Base-by-base conservation (phyloP, 192 early-diverging fungal genomes). In the Rhizoclosmatium sp. region DNA sequence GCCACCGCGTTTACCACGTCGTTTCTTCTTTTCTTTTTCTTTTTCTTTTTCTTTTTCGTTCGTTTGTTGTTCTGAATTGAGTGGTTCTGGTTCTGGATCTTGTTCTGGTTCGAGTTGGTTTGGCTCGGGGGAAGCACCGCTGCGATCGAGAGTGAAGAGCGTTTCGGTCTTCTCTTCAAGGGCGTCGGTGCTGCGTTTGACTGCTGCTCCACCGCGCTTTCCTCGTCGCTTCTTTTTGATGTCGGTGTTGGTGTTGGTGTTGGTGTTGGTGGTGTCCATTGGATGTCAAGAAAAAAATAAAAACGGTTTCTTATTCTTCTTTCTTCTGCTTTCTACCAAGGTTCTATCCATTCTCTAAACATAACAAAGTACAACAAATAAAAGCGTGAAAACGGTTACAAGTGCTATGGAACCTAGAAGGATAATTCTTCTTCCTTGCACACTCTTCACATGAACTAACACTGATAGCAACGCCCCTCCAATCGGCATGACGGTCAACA, bases 1-100 rank as follows among this genome's bases (percentile, higher is more conserved):
- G 5, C 69, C 69, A 5, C 49, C 69, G 14, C 69, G 47, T 49
- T 71, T 71, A 54, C 69, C 69, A 39, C 69, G 69, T 10, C 69
- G 69, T n/a, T 14, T 41, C 69, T 71, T 71, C 51, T 71, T 71
- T 12, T 9, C 69, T 2, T 49, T 42, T 10, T 31, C 40, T 44
- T 5, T 47, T 68, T 42, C 23, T 71, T 39, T 49, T 71, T 71
- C 69, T 71, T 56, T 19, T 23, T 49, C 1, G 23, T 0, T 0
- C 2, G 9, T 1, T 16, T 23, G n/a, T 9, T 23, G 67, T 7
- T 44, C 46, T 21, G 4, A 10, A 9, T 46, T 46, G 65, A 10
- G 12, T 12, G 12, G 5, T 45, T 10, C 44, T 56, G 19, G 60
- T 19, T 40, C 60, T 49, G 69, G 2, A 2, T 47, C 39, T n/a